Evolutionary conservation across 345 rosid species (phyloP).

Genomic region (Balakata baccata): DNA sequence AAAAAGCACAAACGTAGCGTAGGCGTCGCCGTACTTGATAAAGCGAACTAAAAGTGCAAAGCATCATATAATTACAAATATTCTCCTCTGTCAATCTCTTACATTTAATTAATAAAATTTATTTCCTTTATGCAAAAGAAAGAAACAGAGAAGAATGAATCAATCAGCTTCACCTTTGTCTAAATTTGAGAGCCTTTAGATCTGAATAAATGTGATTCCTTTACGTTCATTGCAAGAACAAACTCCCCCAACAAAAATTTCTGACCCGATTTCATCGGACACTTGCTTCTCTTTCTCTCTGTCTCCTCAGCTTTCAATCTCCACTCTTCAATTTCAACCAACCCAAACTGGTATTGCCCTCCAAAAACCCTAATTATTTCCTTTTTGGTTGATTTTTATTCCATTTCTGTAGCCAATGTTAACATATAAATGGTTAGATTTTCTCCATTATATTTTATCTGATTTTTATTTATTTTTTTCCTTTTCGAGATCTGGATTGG

Average conservation of each 20-base stretch:
- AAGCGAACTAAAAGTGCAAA: neutral
- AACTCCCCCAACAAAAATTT: no score
- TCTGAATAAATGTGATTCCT: neutral
- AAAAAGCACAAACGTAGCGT: neutral
- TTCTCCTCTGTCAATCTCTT: neutral
- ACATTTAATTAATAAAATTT: no score
- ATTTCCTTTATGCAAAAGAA: no score
- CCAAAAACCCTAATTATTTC: neutral
- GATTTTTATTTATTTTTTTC: neutral
- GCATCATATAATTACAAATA: constrained; percentile 2
- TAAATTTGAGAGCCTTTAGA: neutral
- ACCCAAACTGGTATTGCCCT: neutral
- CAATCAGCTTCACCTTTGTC: no score
- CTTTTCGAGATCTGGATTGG: constrained; percentile 6
- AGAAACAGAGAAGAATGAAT: no score
- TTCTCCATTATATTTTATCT: neutral
- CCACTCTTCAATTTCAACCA: neutral
- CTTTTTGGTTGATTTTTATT: neutral
- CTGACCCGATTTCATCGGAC: neutral
- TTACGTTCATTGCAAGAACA: no score
- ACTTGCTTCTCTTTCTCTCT: neutral
- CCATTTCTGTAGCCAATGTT: neutral
- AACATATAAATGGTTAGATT: neutral
- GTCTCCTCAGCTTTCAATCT: neutral
- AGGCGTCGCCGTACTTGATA: neutral